Evolutionary conservation across 2,329 filamentous ascomycete species (phyloP), one percentile per base, ranked within the genome.

Genomic region (Penicillium sp.): DNA sequence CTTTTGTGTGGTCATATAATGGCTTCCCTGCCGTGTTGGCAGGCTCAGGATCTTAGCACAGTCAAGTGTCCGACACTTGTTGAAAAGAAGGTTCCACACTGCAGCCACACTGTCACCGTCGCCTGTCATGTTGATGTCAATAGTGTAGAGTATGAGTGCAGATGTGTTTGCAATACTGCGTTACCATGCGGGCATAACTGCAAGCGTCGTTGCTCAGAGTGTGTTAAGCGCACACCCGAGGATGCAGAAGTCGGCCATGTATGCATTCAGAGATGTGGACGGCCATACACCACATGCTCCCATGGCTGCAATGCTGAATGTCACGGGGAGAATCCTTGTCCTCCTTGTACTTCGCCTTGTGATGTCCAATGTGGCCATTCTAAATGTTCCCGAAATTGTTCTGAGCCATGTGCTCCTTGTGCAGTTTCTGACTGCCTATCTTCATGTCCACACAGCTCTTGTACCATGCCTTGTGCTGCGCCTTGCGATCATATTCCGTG

Each of bases 401-500:
- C 76, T 24, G 82, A 89, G 63, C 81, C 85, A 1, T 90, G 87
- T 64, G 69, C 75, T 2, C 86, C 86, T 0, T 90, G 87, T 61
- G 81, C 82, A 0, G 82, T 86, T 59, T 70, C 72, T 22, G 60
- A 67, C 1, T 90, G 86, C 61, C 70, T 77, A 0, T 87, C 82
- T 33, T 65, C 64, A 4, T 89, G 86, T 59, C 76, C 77, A 7
- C 87, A 90, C 63, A 73, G 65, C 21, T 33, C 53, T 2, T 83
- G 80, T 51, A 70, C 70, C 0, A 78, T 85, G 77, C 84, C 84
- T 21, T 90, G 88, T 59, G 85, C 86, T 0, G 87, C 83, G 0
- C 87, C 88, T 0, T 91, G 88, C 66, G 77, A 89, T 61, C 82
- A 84, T 73, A 66, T 90, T 0, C 89, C 88, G 1, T 91, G 88